Evolutionary conservation across 257 asterid genomes (phyloP), one percentile per base, ranked within the genome.

Genomic region (Scutellaria minor): DNA sequence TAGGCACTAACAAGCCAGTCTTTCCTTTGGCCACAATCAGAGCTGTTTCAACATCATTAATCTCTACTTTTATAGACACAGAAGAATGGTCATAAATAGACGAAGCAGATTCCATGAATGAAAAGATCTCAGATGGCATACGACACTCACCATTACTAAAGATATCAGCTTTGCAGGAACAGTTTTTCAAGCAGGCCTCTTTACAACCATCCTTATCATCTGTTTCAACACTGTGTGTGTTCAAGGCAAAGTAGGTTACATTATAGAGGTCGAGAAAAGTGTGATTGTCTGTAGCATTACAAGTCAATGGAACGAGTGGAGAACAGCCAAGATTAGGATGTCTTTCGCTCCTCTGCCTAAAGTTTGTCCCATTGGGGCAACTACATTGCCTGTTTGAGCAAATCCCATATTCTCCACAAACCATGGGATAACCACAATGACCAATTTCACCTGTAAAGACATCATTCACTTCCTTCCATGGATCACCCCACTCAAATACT

Each of bases 91-190:
- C 27, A 24, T 24, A 24, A 18, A 18, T 18, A 18, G 18, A 18
- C 18, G 18, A 18, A 18, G 18, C 18, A 18, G 18, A 18, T 24
- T 24, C 71, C 63, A 66, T 66, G 66, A 84, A 0, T 8, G 89
- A 80, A 66, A 83, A 80, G 47, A 85, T 39, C 60, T 80, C 60
- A 0, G 84, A 66, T 15, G 81, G 85, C 66, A 85, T 18, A 65
- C 76, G 80, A 72, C 87, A 85, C 2, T 62, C 57, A 7, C 81
- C 85, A 0, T 5, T 9, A 6, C 31, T 77, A 76, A 85, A 80
- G 1, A 85, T 20, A 50, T 77, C 83, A 78, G 83, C 87, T 72
- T 76, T 80, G 73, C 90, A 85, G 9, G 84, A 78, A 70, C 90
- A 85, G 15, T 83, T 80, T 14, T 5, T 46, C 45, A 76, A 66